Conservation (phyloP, 2,329 filamentous ascomycete species). For the Emydomyces testavorans region DNA sequence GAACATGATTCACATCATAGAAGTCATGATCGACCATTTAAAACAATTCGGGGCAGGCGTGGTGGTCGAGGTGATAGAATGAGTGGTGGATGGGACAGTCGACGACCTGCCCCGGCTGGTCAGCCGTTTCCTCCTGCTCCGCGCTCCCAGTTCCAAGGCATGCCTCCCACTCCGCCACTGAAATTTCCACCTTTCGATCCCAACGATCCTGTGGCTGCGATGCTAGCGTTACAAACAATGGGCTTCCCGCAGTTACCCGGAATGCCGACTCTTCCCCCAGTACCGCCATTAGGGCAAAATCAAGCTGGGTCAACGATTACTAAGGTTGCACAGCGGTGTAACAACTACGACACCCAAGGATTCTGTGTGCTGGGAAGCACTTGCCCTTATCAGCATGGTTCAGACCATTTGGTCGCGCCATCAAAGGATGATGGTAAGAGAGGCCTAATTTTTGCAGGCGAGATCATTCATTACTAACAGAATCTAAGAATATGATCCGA, state of each 20-base stretch:
- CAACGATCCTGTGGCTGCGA: slow-evolving; percentile 44
- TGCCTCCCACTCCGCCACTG: slow-evolving; percentile 32
- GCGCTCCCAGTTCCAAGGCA: slow-evolving; percentile 27
- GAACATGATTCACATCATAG: slow-evolving; percentile 33
- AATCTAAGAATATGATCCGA: slow-evolving; percentile 44
- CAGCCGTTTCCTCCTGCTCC: slow-evolving; percentile 22
- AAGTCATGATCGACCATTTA: slow-evolving; percentile 36
- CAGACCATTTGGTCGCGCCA: slow-evolving; percentile 33
- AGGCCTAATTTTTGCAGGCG: not conserved
- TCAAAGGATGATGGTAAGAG: slow-evolving; percentile 30
- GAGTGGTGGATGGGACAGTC: slow-evolving; percentile 31
- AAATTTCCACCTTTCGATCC: slow-evolving; percentile 44
- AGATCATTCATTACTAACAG: not conserved
- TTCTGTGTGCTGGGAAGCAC: slow-evolving; percentile 45
- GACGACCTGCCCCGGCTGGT: slow-evolving; percentile 29
- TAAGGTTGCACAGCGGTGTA: slow-evolving; percentile 38
- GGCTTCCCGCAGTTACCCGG: slow-evolving; percentile 40
- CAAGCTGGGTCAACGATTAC: slow-evolving; percentile 24
- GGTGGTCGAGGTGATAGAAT: slow-evolving; percentile 20
- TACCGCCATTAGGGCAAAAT: slow-evolving; percentile 14
- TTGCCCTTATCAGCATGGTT: slow-evolving; percentile 49
- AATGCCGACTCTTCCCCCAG: slow-evolving; percentile 29
- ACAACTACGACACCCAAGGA: slow-evolving; percentile 48
- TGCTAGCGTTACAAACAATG: slow-evolving; percentile 45
- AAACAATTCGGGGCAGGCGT: slow-evolving; percentile 32